A percentile compares a stretch with the other conserved stretches of the same genome.
Conservation (phyloP, 306 rosid species). For the Corylus avellana region DNA sequence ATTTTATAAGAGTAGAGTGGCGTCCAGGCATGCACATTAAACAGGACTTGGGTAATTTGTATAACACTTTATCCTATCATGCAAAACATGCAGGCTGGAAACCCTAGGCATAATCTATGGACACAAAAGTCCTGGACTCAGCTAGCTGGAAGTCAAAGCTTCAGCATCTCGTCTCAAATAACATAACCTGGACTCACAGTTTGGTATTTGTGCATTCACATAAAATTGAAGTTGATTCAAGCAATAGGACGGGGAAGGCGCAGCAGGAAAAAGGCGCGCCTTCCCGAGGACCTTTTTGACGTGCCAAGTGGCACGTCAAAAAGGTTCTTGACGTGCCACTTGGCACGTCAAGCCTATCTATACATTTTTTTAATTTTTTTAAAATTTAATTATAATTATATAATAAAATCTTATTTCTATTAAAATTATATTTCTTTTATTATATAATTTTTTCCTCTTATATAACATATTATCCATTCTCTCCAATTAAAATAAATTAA, state of each 20-base stretch:
- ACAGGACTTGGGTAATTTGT: neutral
- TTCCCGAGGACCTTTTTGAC: too few relatives aligned
- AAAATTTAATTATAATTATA: too few relatives aligned
- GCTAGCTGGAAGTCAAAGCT: neutral
- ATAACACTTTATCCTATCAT: neutral
- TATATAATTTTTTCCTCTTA: too few relatives aligned
- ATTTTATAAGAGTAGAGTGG: neutral
- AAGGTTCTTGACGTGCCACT: too few relatives aligned
- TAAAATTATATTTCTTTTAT: too few relatives aligned
- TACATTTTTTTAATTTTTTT: too few relatives aligned
- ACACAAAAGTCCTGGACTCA: neutral
- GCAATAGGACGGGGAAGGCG: conserved; percentile 61
- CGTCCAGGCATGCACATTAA: neutral
- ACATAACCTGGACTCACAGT: conserved; percentile 15
- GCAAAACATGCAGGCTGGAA: neutral
- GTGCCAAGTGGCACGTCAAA: too few relatives aligned
- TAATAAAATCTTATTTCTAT: too few relatives aligned
- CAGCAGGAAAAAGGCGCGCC: too few relatives aligned
- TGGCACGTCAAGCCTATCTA: too few relatives aligned
- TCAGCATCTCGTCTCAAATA: neutral
- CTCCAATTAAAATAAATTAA: too few relatives aligned
- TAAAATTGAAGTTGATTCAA: conserved; percentile 31
- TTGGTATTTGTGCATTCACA: conserved; percentile 13
- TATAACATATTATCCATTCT: too few relatives aligned
- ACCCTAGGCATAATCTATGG: neutral